Conservation (phyloP, 129 eudicot genomes). For the Flaveria sonorensis region DNA sequence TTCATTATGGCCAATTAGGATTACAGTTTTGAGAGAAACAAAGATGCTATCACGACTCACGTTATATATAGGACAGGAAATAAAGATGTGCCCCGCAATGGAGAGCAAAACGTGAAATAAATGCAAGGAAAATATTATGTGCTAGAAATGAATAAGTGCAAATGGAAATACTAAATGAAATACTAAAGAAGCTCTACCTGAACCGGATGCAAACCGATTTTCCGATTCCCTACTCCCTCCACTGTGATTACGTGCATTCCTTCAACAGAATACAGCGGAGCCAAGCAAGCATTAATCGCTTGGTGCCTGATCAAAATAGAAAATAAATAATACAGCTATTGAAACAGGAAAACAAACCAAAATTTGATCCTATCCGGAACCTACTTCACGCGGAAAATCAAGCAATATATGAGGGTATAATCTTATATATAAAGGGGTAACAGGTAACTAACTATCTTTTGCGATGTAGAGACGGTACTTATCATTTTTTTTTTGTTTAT, state of each 20-base stretch:
- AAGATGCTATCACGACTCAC: background rate
- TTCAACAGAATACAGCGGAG: conserved; percentile 95
- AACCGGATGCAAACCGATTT: conserved; percentile 85
- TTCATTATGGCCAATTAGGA: background rate
- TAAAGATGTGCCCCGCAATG: background rate
- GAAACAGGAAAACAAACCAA: background rate
- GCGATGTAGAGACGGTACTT: too few relatives aligned
- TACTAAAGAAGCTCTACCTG: conserved; percentile 56
- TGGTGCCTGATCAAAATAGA: conserved; percentile 58
- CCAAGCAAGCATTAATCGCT: conserved; percentile 96
- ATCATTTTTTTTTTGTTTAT: background rate
- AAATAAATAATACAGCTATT: background rate
- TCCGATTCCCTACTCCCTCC: conserved; percentile 89
- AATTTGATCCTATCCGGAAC: background rate
- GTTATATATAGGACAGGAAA: background rate
- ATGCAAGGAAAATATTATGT: background rate
- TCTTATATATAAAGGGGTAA: background rate
- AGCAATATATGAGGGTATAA: background rate
- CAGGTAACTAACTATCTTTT: background rate
- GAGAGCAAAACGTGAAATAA: background rate
- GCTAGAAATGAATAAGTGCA: background rate
- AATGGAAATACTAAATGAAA: background rate
- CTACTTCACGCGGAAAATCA: background rate
- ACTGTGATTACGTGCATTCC: conserved; percentile 99
- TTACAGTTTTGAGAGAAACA: background rate